Evolutionary conservation across 2,329 filamentous ascomycete species (phyloP), one percentile per base, ranked within the genome.

Genomic region (Emericellopsis atlantica): DNA sequence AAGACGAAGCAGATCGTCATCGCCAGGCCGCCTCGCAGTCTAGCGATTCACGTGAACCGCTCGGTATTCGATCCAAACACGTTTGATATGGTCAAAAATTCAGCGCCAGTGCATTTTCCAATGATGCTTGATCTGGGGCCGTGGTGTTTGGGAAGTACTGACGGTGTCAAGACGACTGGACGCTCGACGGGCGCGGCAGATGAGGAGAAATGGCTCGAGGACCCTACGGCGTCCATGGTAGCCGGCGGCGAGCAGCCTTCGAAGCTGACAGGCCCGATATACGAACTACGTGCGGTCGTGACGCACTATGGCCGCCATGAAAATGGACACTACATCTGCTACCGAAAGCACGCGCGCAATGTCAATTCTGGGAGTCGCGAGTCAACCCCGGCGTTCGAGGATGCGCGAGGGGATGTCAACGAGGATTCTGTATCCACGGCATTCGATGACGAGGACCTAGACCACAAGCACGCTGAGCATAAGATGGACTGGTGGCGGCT

Each of bases 281-380:
- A 94, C 56, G 77, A 85, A 53, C 67, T 96, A 14, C 76, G 83
- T 40, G 87, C 89, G 24, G 84, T 90, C 0, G 76, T 96, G 9
- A 92, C 87, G 1, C 92, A 96, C 55, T 85, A 84, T 46, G 92
- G 92, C 4, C 73, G 84, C 26, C 92, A 96, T 57, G 88, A 95
- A 46, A 95, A 94, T 51, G 92, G 92, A 0, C 92, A 98, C 61
- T 96, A 98, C 51, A 79, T 95, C 32, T 94, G 87, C 56, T 95
- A 92, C 58, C 75, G 86, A 40, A 84, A 82, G 52, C 81, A 86
- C 52, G 69, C 75, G 14, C 53, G 54, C 39, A 41, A 14, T 11
- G 22, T 2, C 2, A 2, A 21, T 4, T 22, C 35, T 11, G 6
- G 16, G 10, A 7, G 24, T 3, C 16, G 23, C 14, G 24, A 26